Conservation (phyloP, 495 filamentous ascomycete genomes). For the Aspergillus affinis region DNA sequence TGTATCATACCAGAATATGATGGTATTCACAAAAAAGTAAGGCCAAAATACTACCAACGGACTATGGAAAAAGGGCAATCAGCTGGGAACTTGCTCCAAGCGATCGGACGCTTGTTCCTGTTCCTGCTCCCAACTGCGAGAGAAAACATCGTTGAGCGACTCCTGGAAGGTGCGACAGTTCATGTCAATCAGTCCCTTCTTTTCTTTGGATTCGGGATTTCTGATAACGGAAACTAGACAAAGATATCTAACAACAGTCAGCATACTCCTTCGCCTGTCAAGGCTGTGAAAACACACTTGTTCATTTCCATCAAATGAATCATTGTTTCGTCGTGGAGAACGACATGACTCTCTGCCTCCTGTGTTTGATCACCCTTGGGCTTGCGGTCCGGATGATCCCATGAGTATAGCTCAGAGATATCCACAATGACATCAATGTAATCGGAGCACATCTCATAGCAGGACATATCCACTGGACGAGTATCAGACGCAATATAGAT, state of each 20-base stretch:
- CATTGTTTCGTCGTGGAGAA: constrained; percentile 74
- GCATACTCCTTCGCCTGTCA: background rate
- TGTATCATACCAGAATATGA: background rate
- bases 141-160: constrained; percentile 57
- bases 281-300: constrained; percentile 54
- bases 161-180: constrained; percentile 62
- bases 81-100: background rate
- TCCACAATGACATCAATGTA: constrained; percentile 98
- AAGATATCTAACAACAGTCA: constrained; percentile 47
- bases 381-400: constrained; percentile 57
- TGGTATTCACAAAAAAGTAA: background rate
- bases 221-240: constrained; percentile 76
- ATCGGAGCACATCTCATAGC: constrained; percentile 96
- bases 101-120: constrained; percentile 16
- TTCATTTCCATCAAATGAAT: constrained; percentile 91
- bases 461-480: constrained; percentile 84
- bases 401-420: constrained; percentile 91
- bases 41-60: background rate
- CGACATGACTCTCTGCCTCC: constrained; percentile 77
- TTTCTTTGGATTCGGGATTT: constrained; percentile 56
- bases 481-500: constrained; percentile 98
- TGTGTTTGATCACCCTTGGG: constrained; percentile 64
- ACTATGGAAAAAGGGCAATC: background rate
- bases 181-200: constrained; percentile 60
- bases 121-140: constrained; percentile 46